Conservation (phyloP, 345 rosid species). For the Eucalyptus pauciflora region DNA sequence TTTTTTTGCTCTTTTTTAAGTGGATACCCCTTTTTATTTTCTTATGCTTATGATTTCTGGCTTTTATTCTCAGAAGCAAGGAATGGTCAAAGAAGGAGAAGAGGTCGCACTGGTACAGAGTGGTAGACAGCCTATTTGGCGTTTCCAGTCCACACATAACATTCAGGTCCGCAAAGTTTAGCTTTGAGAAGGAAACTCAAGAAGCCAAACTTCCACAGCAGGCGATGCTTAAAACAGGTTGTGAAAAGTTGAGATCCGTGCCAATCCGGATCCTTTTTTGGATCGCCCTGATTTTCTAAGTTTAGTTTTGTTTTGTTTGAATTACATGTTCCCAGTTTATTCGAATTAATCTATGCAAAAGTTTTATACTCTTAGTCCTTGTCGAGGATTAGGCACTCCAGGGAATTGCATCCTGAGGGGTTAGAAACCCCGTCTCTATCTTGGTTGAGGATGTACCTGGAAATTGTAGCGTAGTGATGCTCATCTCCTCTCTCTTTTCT, state of each 20-base stretch:
- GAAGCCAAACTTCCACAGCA: neutral
- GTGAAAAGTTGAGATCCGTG: neutral
- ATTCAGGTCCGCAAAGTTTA: conserved; percentile 91
- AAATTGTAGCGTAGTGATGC: neutral
- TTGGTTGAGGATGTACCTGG: neutral
- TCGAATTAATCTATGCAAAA: neutral
- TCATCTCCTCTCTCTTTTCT: neutral
- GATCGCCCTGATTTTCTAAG: neutral
- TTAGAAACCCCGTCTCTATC: neutral
- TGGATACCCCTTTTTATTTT: neutral
- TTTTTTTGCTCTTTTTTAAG: neutral
- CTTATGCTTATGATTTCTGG: neutral
- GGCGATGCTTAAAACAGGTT: neutral
- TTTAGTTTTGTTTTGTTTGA: neutral
- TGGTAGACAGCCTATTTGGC: conserved; percentile 92
- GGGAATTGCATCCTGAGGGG: neutral
- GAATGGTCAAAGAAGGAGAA: conserved; percentile 93
- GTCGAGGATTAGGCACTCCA: neutral
- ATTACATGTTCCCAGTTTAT: neutral
- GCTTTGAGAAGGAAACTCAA: neutral
- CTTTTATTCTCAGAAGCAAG: conserved; percentile 55
- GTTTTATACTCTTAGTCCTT: neutral
- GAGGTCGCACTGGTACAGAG: conserved; percentile 92
- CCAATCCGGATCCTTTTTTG: neutral
- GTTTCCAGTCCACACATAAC: conserved; percentile 91